phyloP scores from a whole-genome alignment of 1,284 basidiomycete genomes.

The Filobasidium uniguttulatum region DNA sequence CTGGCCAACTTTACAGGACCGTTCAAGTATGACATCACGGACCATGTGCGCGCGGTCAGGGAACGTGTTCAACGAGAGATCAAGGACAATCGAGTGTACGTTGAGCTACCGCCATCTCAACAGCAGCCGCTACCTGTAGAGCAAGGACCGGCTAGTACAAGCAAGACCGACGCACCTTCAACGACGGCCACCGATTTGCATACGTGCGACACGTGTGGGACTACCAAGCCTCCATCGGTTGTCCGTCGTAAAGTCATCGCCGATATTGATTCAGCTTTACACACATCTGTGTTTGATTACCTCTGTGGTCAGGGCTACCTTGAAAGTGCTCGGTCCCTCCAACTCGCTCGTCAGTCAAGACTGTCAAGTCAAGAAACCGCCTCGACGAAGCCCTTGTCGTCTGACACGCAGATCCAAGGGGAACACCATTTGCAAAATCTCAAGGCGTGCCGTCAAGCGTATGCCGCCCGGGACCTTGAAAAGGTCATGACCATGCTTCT shows the following conservation, averaged over 20 bases:
- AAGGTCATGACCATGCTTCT: background rate
- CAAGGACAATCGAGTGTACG: constrained; percentile 42
- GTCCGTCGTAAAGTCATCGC: background rate
- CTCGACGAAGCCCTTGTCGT: background rate
- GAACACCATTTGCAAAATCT: background rate
- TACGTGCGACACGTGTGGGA: background rate
- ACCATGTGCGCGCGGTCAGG: constrained; percentile 54
- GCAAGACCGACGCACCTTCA: constrained; percentile 9
- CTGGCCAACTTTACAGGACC: constrained; percentile 68
- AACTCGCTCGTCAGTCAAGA: constrained; percentile 14
- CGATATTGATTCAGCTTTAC: constrained; percentile 6
- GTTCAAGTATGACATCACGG: constrained; percentile 77
- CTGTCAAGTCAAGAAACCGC: constrained; percentile 5
- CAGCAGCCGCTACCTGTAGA: too few relatives aligned
- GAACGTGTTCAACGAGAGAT: constrained; percentile 52
- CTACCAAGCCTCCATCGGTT: background rate
- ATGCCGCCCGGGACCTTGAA: background rate
- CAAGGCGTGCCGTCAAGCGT: background rate
- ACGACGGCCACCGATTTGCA: constrained; percentile 17
- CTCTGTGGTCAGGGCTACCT: constrained; percentile 66
- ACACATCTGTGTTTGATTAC: constrained; percentile 58
- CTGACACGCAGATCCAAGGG: background rate
- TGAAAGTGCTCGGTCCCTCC: constrained; percentile 37
- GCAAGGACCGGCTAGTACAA: background rate
- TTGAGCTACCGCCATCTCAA: too few relatives aligned